A percentile compares a stretch with the other conserved stretches of the same genome.
These are phyloP conservation scores for Aspergillus hiratsukae DNA, from an alignment of 2,329 filamentous ascomycete species.

Conservation along the genomic window DNA sequence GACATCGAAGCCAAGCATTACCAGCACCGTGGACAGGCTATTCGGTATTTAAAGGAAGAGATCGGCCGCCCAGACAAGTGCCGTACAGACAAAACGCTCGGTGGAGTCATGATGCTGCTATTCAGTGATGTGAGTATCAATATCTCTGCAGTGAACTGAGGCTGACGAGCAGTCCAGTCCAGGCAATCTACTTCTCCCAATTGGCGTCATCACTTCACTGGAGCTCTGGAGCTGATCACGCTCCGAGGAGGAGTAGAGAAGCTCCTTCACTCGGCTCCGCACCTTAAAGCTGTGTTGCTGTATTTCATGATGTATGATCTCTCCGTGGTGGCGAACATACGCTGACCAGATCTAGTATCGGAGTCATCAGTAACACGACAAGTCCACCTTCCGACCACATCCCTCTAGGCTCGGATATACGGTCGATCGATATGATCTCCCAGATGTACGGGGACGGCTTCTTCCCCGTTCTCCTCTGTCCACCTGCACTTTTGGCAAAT, in stretches of 20 bases:
- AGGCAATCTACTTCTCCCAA: constrained; percentile 4
- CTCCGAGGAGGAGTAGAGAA: constrained; percentile 2
- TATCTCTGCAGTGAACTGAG: background rate
- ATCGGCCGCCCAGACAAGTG: background rate
- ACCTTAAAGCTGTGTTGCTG: background rate
- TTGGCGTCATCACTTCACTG: constrained; percentile 6
- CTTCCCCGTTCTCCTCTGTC: constrained; percentile 3
- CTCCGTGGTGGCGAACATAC: background rate
- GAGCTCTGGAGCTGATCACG: constrained; percentile 3
- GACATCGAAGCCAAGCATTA: constrained; percentile 1
- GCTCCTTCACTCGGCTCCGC: background rate
- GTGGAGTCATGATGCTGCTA: constrained; percentile 5
- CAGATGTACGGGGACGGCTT: constrained; percentile 4
- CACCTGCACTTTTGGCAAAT: background rate
- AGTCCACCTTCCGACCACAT: constrained; percentile 4
- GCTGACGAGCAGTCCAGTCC: too few species aligned
- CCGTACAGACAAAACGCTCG: constrained; percentile 1
- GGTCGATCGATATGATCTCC: background rate
- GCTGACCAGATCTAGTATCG: background rate
- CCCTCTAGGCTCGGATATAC: background rate
- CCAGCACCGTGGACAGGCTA: constrained; percentile 5
- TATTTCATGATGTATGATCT: constrained; percentile 5
- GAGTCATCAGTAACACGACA: constrained; percentile 7
- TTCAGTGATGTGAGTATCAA: constrained; percentile 4
- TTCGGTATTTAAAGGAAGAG: background rate